phyloP scores from a whole-genome alignment of 768 basidiomycete genomes.

The Paxillus involutus region DNA sequence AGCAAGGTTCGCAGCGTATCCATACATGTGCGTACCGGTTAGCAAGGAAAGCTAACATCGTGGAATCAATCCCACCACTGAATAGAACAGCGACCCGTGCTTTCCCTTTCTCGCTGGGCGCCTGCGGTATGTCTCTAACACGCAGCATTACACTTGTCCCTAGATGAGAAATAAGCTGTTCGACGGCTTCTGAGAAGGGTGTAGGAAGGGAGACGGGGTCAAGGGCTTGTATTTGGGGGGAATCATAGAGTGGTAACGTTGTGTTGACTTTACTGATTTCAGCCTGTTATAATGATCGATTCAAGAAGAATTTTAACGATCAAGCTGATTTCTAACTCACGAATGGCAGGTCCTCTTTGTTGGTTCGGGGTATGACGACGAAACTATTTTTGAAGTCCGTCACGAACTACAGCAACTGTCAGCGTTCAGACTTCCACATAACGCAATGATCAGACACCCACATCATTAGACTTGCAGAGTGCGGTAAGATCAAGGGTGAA shows the following conservation, averaged over 20 bases:
- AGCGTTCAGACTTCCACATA: not conserved
- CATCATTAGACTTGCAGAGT: slow-evolving; percentile 23
- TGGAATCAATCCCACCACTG: slow-evolving; percentile 95
- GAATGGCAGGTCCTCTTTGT: slow-evolving; percentile 15
- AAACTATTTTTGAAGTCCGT: slow-evolving; percentile 19
- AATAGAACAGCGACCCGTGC: slow-evolving; percentile 84
- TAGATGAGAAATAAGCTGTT: slow-evolving; percentile 53
- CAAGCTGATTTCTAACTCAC: slow-evolving; percentile 15
- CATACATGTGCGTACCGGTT: slow-evolving; percentile 50
- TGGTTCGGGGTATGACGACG: slow-evolving; percentile 20
- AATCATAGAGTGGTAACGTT: slow-evolving; percentile 43
- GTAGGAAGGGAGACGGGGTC: slow-evolving; percentile 32
- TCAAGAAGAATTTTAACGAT: not conserved
- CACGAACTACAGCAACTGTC: slow-evolving; percentile 15
- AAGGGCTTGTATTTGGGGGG: slow-evolving; percentile 28
- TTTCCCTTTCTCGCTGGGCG: slow-evolving; percentile 35
- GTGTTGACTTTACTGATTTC: slow-evolving; percentile 45
- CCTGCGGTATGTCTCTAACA: slow-evolving; percentile 66
- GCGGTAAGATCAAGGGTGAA: slow-evolving; percentile 49
- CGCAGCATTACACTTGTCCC: slow-evolving; percentile 66
- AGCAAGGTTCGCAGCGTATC: not conserved
- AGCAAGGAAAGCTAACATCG: slow-evolving; percentile 78
- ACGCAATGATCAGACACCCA: slow-evolving; percentile 14
- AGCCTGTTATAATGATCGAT: slow-evolving; percentile 35
- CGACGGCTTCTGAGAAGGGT: slow-evolving; percentile 35